phyloP scores from a whole-genome alignment of 2,329 filamentous ascomycete genomes.

The Ceratocystis huliohia region DNA sequence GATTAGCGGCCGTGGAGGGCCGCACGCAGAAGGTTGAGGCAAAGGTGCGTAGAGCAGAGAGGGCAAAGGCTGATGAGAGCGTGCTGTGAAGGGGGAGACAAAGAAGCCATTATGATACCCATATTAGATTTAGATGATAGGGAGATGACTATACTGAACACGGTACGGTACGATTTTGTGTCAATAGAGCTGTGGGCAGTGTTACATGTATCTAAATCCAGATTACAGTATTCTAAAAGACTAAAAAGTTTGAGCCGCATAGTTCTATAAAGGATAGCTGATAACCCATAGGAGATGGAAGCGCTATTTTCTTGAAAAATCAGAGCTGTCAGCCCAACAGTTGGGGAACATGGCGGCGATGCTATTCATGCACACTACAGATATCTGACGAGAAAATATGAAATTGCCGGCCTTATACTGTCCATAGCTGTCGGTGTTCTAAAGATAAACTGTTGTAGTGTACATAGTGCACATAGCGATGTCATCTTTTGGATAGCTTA shows the following conservation, averaged over 20 bases:
- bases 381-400: neutral
- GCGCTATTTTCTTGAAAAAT: too few relatives aligned
- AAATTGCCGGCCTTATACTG: neutral
- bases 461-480: neutral
- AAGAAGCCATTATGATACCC: neutral
- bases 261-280: too few relatives aligned
- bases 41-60: conserved; percentile 51
- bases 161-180: neutral
- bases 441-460: neutral
- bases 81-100: conserved; percentile 25
- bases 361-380: too few relatives aligned
- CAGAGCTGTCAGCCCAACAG: too few relatives aligned
- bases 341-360: too few relatives aligned
- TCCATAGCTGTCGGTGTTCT: neutral
- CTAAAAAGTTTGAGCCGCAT: too few relatives aligned
- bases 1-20: conserved; percentile 59
- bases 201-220: too few relatives aligned
- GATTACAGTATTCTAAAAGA: too few relatives aligned
- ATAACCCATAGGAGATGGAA: too few relatives aligned
- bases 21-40: conserved; percentile 54
- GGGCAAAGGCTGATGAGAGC: conserved; percentile 40
- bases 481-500: neutral
- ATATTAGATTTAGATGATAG: neutral
- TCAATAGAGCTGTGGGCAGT: neutral
- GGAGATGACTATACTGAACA: neutral